Evolutionary conservation across 306 rosid species (phyloP), one percentile per base, ranked within the genome.

Genomic region (Coriaria nepalensis): DNA sequence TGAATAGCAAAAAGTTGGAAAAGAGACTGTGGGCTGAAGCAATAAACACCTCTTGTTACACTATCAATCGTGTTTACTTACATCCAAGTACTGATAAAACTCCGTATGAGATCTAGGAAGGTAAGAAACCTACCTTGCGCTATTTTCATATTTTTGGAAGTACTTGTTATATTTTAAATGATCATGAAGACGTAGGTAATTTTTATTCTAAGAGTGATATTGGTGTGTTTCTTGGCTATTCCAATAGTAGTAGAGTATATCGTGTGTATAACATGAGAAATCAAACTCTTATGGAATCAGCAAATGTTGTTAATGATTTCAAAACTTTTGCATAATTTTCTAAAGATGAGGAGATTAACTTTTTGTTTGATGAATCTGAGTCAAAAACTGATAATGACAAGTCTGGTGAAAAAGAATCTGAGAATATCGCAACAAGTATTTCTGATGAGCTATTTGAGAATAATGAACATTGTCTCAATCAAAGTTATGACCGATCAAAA

Each of bases 181-280:
- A 53, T 7, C 33, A 2, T 37, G 34, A 37, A 6, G 43, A 11
- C 0, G 2, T 7, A 0, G 0, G 12, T 2, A 53, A 53, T 5
- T 53, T 53, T 13, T 32, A 37, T 2, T 3, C 58, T 4, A 37
- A 20, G 9, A 13, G 45, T 39, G 45, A 53, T 13, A 29, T 37
- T 11, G 46, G 46, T 13, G 13, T 53, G 4, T 53, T 53, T 13
- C 34, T 53, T 39, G 58, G 58, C 4, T 38, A 53, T n/a, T 38
- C 58, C 7, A 4, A 8, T 6, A 53, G 5, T 6, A 13, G 45
- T 37, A 14, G 11, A 10, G 47, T 45, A 4, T 38, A 5, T 40
- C 8, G 58, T 4, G 45, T 39, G n/a, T n/a, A n/a, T n/a, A n/a
- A n/a, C n/a, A n/a, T n/a, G n/a, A n/a, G n/a, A n/a, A n/a, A n/a